Evolutionary conservation across 1,139 yeast genomes (phyloP).

Genomic region (Neolecta irregularis): DNA sequence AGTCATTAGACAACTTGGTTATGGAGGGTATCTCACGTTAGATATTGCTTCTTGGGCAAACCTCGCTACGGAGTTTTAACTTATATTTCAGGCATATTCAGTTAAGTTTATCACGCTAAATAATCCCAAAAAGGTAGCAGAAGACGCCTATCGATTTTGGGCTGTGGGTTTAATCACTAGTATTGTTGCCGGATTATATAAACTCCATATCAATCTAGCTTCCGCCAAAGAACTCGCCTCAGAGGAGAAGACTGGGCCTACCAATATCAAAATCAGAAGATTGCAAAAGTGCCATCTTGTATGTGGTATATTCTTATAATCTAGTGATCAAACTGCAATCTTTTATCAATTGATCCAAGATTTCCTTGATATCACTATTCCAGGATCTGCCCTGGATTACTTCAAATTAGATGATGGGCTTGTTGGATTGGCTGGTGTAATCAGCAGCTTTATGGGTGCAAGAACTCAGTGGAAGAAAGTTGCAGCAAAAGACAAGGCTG

Average conservation of each 20-base stretch:
- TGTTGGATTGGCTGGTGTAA: conserved; percentile 70
- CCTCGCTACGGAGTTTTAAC: conserved; percentile 20
- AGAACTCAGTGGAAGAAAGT: conserved; percentile 47
- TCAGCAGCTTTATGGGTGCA: conserved; percentile 67
- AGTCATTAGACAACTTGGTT: conserved; percentile 53
- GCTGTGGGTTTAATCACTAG: conserved; percentile 53
- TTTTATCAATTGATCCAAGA: conserved; percentile 66
- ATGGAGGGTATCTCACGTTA: conserved; percentile 56
- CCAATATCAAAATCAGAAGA: no score
- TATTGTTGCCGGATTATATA: conserved; percentile 31
- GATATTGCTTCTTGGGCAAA: conserved; percentile 65
- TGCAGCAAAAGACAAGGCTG: no score
- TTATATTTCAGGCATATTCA: conserved; percentile 21
- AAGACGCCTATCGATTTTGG: conserved; percentile 50
- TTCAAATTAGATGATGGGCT: conserved; percentile 57
- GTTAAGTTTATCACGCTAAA: conserved; percentile 19
- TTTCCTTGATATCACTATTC: conserved; percentile 58
- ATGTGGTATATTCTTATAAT: no score
- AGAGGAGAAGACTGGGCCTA: conserved; percentile 28
- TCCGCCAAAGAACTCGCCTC: conserved; percentile 21
- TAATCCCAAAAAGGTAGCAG: conserved; percentile 16
- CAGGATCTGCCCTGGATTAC: conserved; percentile 49
- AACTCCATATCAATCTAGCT: conserved; percentile 24
- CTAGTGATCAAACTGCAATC: conserved; percentile 30
- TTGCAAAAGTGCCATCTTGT: conserved; percentile 17